A percentile compares a stretch with the other conserved stretches of the same genome.
Conservation (phyloP, 2,329 filamentous ascomycete genomes). For the Trichoderma lentiforme region DNA sequence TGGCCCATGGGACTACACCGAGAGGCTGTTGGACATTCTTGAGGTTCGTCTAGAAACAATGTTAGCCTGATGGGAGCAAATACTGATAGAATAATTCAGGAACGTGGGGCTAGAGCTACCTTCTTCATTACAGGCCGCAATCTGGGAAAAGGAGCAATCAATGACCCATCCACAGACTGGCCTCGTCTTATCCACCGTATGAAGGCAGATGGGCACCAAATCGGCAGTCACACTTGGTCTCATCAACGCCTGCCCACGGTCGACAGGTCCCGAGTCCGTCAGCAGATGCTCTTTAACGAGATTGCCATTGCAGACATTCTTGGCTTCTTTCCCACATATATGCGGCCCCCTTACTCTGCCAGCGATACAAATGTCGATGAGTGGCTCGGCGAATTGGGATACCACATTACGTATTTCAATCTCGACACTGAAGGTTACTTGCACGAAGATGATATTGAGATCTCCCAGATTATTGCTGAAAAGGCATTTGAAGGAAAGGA, state of each 20-base stretch:
- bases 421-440: conserved; percentile 60
- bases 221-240: conserved; percentile 53
- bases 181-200: conserved; percentile 41
- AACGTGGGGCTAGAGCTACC: conserved; percentile 37
- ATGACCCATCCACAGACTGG: conserved; percentile 37
- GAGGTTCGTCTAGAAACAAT: conserved; percentile 18
- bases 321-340: conserved; percentile 41
- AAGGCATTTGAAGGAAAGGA: conserved; percentile 34
- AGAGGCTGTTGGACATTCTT: conserved; percentile 39
- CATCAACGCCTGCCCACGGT: conserved; percentile 43
- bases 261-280: conserved; percentile 31
- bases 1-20: conserved; percentile 43
- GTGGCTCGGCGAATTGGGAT: conserved; percentile 45
- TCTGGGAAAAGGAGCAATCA: conserved; percentile 42
- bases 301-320: conserved; percentile 40
- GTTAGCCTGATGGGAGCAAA: accelerated
- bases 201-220: conserved; percentile 54
- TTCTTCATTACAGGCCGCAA: conserved; percentile 38
- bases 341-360: conserved; percentile 47
- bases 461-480: conserved; percentile 41
- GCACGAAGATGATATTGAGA: conserved; percentile 48
- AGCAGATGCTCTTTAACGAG: conserved; percentile 44
- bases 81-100: neutral
- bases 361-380: conserved; percentile 39
- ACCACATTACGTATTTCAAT: conserved; percentile 58